Percentiles rank a stretch among this genome's conserved stretches.
These are phyloP conservation scores for Phyllosticta citribraziliensis DNA, from an alignment of 2,329 filamentous ascomycete genomes.

Conservation along the genomic window DNA sequence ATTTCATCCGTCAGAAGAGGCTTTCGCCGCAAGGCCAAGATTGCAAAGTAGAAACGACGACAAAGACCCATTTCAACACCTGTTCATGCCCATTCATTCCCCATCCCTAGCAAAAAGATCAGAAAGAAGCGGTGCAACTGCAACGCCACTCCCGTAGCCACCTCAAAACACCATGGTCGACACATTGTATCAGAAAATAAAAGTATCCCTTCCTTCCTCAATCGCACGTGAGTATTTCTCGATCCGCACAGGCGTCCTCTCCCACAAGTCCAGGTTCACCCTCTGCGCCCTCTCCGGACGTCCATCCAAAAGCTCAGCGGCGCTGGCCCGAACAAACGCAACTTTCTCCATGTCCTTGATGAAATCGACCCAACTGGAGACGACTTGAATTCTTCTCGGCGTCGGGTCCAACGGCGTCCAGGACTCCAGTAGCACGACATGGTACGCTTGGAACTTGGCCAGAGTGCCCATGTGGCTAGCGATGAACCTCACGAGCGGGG, in stretches of 20 bases:
- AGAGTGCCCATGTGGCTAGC: not conserved
- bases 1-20: not conserved
- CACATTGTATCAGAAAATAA: too few species aligned
- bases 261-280: not conserved
- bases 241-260: not conserved
- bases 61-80: too few species aligned
- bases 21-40: not conserved
- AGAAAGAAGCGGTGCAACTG: too few species aligned
- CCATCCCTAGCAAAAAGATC: too few species aligned
- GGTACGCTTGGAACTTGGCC: not conserved
- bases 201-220: not conserved
- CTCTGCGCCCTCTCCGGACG: not conserved
- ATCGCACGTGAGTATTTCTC: not conserved
- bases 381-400: not conserved
- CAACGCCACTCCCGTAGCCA: too few species aligned
- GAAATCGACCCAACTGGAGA: too few species aligned
- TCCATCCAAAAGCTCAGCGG: not conserved
- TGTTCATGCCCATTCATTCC: too few species aligned
- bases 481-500: not conserved
- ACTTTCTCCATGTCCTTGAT: too few species aligned
- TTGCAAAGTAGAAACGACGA: not conserved
- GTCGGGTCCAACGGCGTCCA: not conserved
- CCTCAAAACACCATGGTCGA: too few species aligned
- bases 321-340: too few species aligned
- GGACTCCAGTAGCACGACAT: not conserved